Conservation (phyloP, 352 stramenopile genomes). For the Globisporangium recalcitrans region DNA sequence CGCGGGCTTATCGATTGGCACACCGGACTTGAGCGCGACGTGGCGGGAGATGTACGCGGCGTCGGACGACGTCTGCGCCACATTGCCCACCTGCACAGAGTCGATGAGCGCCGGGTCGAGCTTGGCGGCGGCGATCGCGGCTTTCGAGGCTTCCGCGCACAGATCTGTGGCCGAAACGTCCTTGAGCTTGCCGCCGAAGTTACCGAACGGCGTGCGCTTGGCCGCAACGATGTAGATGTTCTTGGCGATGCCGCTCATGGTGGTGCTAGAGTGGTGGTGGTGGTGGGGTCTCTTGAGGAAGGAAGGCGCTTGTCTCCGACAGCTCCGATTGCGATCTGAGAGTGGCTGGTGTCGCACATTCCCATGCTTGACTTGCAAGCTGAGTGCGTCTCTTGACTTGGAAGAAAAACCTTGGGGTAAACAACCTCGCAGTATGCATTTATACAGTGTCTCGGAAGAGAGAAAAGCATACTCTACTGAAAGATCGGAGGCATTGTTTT, state of each 20-base stretch:
- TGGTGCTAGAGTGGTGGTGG: background rate
- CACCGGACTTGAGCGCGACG: conserved; percentile 89
- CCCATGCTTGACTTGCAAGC: too few species aligned
- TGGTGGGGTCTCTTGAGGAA: background rate
- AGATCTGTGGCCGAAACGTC: conserved; percentile 90
- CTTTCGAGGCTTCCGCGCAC: conserved; percentile 80
- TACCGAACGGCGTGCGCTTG: conserved; percentile 94
- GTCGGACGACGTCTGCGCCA: conserved; percentile 92
- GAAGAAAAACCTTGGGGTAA: conserved; percentile 6
- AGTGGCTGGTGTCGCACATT: conserved; percentile 1
- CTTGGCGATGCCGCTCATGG: conserved; percentile 51
- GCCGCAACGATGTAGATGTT: conserved; percentile 94
- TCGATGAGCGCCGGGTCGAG: conserved; percentile 90
- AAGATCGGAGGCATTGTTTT: background rate
- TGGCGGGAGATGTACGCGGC: conserved; percentile 94
- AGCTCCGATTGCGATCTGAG: conserved; percentile 26
- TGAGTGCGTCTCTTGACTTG: background rate
- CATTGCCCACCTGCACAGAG: conserved; percentile 94
- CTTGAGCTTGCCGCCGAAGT: conserved; percentile 94
- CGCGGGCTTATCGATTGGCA: conserved; percentile 87
- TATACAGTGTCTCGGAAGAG: background rate
- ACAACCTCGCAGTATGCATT: conserved; percentile 4
- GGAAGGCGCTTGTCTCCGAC: conserved; percentile 9
- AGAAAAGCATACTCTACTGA: background rate
- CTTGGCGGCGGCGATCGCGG: conserved; percentile 65